A percentile compares a stretch with the other conserved stretches of the same genome.
These are phyloP conservation scores for Calendula officinalis DNA, from an alignment of 129 eudicot species.

Conservation along the genomic window DNA sequence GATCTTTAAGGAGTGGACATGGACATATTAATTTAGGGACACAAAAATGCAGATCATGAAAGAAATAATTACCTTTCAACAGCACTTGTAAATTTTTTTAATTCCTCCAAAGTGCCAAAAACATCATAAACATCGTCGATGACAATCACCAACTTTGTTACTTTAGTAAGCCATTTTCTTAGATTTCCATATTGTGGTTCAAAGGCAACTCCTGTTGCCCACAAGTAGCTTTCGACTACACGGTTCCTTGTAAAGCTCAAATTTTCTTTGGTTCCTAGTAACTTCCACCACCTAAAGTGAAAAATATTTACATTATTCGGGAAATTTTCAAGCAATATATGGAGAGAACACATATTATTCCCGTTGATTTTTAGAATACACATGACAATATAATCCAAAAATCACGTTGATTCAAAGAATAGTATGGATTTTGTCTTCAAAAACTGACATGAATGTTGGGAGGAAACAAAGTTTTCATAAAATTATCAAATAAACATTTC, in stretches of 20 bases:
- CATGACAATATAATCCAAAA: too few relatives aligned
- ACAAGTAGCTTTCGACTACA: constrained; percentile 45
- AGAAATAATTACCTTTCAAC: constrained; percentile 29
- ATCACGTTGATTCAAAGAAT: too few relatives aligned
- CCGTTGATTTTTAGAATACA: too few relatives aligned
- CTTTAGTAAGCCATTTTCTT: constrained; percentile 41
- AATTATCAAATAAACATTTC: too few relatives aligned
- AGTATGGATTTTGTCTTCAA: too few relatives aligned
- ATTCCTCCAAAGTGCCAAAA: constrained; percentile 39
- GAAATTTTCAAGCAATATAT: too few relatives aligned
- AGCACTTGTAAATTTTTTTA: constrained; percentile 37
- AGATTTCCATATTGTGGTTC: constrained; percentile 27
- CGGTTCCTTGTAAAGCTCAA: constrained; percentile 43
- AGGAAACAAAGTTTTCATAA: too few relatives aligned
- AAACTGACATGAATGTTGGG: too few relatives aligned
- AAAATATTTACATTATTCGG: too few relatives aligned
- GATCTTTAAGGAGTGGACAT: too few relatives aligned
- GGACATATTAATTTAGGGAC: too few relatives aligned
- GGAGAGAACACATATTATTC: too few relatives aligned
- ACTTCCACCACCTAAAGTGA: constrained; percentile 45
- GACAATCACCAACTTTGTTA: constrained; percentile 22
- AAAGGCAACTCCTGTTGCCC: constrained; percentile 36
- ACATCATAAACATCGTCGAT: constrained; percentile 45
- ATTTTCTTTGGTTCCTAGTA: constrained; percentile 12
- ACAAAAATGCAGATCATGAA: background rate